phyloP scores from a whole-genome alignment of 208 protist genomes.

The Plasmodiophora brassicae region DNA sequence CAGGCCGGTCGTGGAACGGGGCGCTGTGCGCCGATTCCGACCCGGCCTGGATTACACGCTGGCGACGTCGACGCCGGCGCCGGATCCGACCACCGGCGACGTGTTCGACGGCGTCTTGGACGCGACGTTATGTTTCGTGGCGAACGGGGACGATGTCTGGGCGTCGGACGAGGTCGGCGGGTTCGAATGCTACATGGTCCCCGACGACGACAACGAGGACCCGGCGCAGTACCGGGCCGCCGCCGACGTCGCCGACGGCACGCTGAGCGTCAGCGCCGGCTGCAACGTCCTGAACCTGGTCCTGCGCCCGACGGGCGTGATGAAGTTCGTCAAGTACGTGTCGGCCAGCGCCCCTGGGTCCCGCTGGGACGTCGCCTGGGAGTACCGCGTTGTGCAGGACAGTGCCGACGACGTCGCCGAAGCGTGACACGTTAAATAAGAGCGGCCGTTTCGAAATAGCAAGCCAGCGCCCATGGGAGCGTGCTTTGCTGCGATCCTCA shows the following conservation, averaged over 20 bases:
- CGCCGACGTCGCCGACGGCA: not conserved
- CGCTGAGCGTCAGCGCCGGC: not conserved
- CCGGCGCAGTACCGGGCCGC: not conserved
- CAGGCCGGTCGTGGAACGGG: not conserved
- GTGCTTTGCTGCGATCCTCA: too few relatives aligned
- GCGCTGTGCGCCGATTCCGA: conserved; percentile 37
- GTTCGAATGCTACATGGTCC: conserved; percentile 41
- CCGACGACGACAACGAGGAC: conserved; percentile 9
- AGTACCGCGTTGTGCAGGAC: conserved; percentile 30
- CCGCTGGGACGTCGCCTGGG: conserved; percentile 42
- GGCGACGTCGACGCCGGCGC: not conserved
- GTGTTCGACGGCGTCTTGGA: conserved; percentile 12
- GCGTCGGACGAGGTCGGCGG: conserved; percentile 42
- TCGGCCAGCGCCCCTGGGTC: conserved; percentile 9
- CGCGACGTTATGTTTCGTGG: conserved; percentile 30
- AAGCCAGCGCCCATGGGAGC: too few relatives aligned
- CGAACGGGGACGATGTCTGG: conserved; percentile 14
- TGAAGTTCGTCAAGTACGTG: conserved; percentile 51
- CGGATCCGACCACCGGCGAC: not conserved
- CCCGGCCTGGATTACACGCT: conserved; percentile 50
- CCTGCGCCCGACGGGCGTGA: not conserved
- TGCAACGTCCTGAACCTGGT: conserved; percentile 42
- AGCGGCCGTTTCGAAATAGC: too few relatives aligned
- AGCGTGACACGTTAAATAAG: too few relatives aligned
- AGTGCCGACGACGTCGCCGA: too few relatives aligned